Evolutionary conservation across 164 flowering plant genomes (phyloP), one percentile per base, ranked within the genome.

Genomic region (Vitis riparia): DNA sequence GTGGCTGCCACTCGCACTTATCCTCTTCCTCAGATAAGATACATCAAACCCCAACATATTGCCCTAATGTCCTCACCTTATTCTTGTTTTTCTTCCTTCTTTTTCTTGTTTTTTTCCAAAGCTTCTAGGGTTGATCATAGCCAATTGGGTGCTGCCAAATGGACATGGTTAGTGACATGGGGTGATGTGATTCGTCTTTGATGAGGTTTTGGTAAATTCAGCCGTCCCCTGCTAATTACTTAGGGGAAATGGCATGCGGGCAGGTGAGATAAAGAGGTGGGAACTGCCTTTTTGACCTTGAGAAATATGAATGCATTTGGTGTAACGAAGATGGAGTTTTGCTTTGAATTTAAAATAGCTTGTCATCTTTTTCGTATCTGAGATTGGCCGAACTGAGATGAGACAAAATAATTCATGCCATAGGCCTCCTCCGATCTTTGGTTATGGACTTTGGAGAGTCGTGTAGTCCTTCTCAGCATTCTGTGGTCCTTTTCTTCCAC

Each of bases 381-480:
- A 10, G 60, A 11, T 9, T 23, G 60, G 30, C 60, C 10, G 27
- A 58, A 58, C 60, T 27, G 27, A 19, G 30, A 58, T 13, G 27
- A 58, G 27, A 19, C 3, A 58, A 27, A 58, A 19, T 58, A 29
- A 3, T 5, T 9, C 27, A 50, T 16, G 3, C 37, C 50, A 23
- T n/a, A 58, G 5, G 5, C 58, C 37, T 50, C 48, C 58, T 58
- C 62, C 14, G 50, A 57, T 65, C 68, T 64, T 64, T 65, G 64
- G 63, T 12, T 14, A 65, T 53, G 68, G 56, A 55, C 52, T 10
- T 47, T 51, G 56, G 59, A 60, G 67, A 61, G 66, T 52, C 29
- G 76, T 67, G 57, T 55, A 23, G 71, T 62, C 76, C 56, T 67
- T 61, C 50, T 55, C 66, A 29, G 52, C 62, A 29, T 55, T 44